Base-by-base conservation (phyloP, 202 grass and related monocot genomes). In the Setaria italica region DNA sequence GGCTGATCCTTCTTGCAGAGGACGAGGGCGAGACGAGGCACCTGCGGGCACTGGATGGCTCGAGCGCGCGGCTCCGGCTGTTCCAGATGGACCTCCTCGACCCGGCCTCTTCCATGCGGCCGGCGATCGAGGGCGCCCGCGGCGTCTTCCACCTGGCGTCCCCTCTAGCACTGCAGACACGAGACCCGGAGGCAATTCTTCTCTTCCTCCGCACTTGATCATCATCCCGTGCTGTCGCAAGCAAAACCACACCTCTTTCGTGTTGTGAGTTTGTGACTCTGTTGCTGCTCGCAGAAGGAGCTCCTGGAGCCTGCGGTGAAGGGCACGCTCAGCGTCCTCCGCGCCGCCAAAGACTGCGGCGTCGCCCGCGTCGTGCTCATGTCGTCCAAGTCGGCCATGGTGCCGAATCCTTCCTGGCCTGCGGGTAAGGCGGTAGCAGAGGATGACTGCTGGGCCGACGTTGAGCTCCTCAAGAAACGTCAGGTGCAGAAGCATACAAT, bases 141-240 rank as follows among this genome's bases (percentile, higher is more conserved):
- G 94, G 87, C 5, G 91, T 94, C 62, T 92, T 94, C 80, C 94
- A 97, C 80, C 69, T 97, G 37, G 94, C 91, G 32, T 90, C 91
- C 15, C 91, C 88, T 9, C 14, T 90, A 55, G 85, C 74, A 30
- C 47, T 92, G 34, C 56, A 76, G 19, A 1, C 89, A 7, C 49
- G 79, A 63, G 82, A 97, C 45, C 89, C 85, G 20, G 78, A 97
- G 91, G 91, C 88, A 82, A 74, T 71, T 25, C 25, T 25, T 25
- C 25, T 25, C 2, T 37, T 81, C 66, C 10, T 30, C n/a, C n/a
- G 3, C n/a, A 30, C 25, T 25, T 29, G 21, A 30, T 4, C 19
- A 21, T 9, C 58, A 70, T 70, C n/a, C 25, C 25, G 25, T 46
- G 1, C 20, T 25, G 42, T 6, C 11, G 17, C 41, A 32, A 5